Evolutionary conservation across 176 grass and related monocot genomes (phyloP), one percentile per base, ranked within the genome.

Genomic region (Pontederia crassipes): DNA sequence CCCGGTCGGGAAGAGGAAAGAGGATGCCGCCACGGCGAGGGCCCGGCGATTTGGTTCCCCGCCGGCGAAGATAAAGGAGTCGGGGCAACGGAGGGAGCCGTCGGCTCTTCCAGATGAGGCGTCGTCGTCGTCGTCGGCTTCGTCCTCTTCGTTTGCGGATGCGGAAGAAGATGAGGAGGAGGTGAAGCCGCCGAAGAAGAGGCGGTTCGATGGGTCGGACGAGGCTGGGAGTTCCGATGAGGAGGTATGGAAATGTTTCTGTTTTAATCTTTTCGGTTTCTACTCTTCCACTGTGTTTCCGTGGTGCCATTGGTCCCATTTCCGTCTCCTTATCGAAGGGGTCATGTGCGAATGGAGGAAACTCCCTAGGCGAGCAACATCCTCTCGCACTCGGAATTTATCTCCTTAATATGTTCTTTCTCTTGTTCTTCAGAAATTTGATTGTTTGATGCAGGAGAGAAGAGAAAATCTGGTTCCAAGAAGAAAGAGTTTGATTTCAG

Each of bases 111-210:
- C 11, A 7, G 50, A 13, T 8, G 32, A 48, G 9, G 71, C 16
- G 28, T 64, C 71, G 10, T 56, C 51, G 8, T 64, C 60, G 26
- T 70, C 55, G 54, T 58, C 67, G 11, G 26, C 71, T 40, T 64
- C 54, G 71, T 78, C 82, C 28, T 81, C 79, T 45, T 80, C 79
- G 14, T 72, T 61, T 9, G 74, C 57, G 52, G 77, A 71, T 56
- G 78, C 55, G 11, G 80, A 74, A 54, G 72, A 77, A 17, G 80
- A 72, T 64, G 85, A 85, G 65, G 93, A 92, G 29, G 70, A 79
- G 56, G 70, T 84, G 65, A 92, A 89, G 74, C 94, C 94, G 56
- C 81, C 76, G 59, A 98, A 92, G 77, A 98, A 98, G 82, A 83
- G 84, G 71, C 81, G 79, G 74, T 92, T 92, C 75, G 87, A 88